phyloP scores from a whole-genome alignment of 345 rosid genomes.

The Microcos paniculata region DNA sequence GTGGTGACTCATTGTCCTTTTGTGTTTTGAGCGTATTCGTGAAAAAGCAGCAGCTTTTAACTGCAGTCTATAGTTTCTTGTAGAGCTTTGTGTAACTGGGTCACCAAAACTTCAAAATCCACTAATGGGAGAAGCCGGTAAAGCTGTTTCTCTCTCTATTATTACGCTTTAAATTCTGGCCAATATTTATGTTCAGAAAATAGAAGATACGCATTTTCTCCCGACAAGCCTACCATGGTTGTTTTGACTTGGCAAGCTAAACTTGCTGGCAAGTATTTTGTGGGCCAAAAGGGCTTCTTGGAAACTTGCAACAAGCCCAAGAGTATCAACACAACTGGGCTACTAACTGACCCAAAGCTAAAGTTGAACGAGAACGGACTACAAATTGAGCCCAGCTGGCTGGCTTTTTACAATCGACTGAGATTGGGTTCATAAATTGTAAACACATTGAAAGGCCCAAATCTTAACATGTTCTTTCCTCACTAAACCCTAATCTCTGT shows the following conservation, averaged over 20 bases:
- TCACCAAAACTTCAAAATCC: background rate
- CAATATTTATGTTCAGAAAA: background rate
- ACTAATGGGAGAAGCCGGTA: background rate
- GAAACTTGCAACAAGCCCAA: background rate
- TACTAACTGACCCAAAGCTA: too few species aligned
- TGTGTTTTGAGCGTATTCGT: conserved; percentile 7
- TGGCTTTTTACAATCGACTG: background rate
- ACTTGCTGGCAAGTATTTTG: background rate
- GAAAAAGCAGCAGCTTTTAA: background rate
- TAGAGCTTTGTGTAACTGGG: background rate
- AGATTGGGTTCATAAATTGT: background rate
- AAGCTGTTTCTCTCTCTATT: background rate
- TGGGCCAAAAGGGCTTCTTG: background rate
- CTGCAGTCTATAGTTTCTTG: background rate
- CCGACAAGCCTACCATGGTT: too few species aligned
- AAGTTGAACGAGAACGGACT: background rate
- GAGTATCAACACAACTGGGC: too few species aligned
- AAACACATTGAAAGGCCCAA: background rate
- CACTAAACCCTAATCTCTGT: conserved; percentile 37
- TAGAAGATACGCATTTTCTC: background rate
- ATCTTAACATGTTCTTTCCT: background rate
- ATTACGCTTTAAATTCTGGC: background rate
- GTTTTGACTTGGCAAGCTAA: too few species aligned
- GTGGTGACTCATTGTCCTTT: background rate
- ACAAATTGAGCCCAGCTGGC: background rate